Base-by-base conservation (phyloP, 345 rosid genomes). In the Litchi chinensis region DNA sequence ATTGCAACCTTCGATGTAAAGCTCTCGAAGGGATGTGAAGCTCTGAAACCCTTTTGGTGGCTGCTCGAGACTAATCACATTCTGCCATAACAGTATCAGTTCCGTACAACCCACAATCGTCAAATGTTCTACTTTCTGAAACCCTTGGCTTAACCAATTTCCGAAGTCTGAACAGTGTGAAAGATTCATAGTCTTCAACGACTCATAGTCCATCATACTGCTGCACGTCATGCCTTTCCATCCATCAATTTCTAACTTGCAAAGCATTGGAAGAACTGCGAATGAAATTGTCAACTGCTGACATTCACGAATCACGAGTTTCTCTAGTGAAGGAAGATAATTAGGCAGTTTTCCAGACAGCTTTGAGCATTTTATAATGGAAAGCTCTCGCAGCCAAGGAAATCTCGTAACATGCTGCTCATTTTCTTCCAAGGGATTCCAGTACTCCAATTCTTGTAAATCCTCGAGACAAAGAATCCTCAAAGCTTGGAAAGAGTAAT, bases 401-500 rank as follows among this genome's bases (percentile, higher is more conserved):
- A 63, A 74, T 62, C 11, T 64, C 15, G 1, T 13, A 59, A 21
- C 6, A 21, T 21, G 37, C 54, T 21, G 50, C 43, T 43, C 59
- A 5, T 74, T 15, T 63, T 63, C 41, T 4, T 43, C n/a, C 5
- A 62, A 24, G 10, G 69, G 32, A 6, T 63, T 56, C 77, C 77
- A 74, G 22, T 13, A 16, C 9, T 62, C 59, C 68, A 41, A 62
- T 22, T 46, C 59, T 10, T 5, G 10, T 56, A 74, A 7, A 24
- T 62, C 6, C 43, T 43, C 59, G 7, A 63, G 59, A 63, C 10
- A 8, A 62, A 74, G 77, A 74, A 37, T 63, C 57, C 63, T 69
- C 37, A 74, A 43, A 12, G 69, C 41, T 62, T 44, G 69, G 32
- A 62, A 74, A 8, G 41, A 73, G 32, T 43, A 62, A 43, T 7